Evolutionary conservation across 169 alveolate genomes (phyloP), one percentile per base, ranked within the genome.

Genomic region (Plasmodium chabaudi): DNA sequence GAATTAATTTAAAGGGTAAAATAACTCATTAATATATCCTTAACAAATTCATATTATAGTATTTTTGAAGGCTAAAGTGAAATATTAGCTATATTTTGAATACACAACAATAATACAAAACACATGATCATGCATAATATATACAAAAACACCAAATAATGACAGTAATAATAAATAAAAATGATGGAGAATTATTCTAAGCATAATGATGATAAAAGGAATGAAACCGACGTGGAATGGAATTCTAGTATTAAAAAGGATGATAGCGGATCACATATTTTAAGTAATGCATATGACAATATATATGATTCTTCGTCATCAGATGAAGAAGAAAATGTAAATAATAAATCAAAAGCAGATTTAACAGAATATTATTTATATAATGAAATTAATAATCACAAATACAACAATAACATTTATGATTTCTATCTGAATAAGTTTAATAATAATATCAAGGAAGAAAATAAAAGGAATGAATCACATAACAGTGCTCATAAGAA

Each of bases 381-480:
- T 57, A 77, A 77, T 9, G 88, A 77, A 77, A 77, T 77, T 47
- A 77, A 64, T 57, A 77, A 77, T 44, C 88, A 77, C 57, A 77
- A 77, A 56, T 77, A 77, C 65, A 77, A 77, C 47, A 77, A 77
- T 44, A 77, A 77, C 57, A 63, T 77, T 44, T 77, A 77, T 56
- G 88, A 77, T 55, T 77, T 77, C 34, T 77, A 77, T 56, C 51
- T 77, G 65, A 77, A 56, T 34, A 64, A 77, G 46, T 63, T 77
- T 51, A 77, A 77, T 77, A 77, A 55, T 49, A 77, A 77, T 59
- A 13, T 65, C 25, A 75, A 77, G 44, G 88, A 77, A n/a, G 65
- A 64, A 55, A 44, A 77, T 21, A 63, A 51, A 55, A 13, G 63
- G 34, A 64, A 77, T 12, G 69, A 64, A 23, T 47, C 88, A 5